phyloP scores from a whole-genome alignment of 75 land plant species.

The Chamaecyparis obtusa region DNA sequence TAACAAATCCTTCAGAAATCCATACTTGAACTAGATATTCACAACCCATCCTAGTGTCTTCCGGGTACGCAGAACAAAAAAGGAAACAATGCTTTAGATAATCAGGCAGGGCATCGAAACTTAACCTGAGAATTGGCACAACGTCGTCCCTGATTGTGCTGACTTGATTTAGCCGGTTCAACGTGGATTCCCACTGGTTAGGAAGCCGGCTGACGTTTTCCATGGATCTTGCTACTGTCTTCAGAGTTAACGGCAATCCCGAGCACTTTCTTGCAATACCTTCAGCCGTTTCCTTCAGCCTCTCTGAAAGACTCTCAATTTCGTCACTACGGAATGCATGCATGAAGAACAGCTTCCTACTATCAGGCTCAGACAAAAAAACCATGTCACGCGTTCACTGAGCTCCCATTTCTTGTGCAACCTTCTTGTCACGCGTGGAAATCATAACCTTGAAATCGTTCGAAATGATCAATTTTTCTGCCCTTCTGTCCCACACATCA shows the following conservation, averaged over 20 bases:
- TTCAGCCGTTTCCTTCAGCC: neutral
- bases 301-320: neutral
- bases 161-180: neutral
- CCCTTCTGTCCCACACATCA: neutral
- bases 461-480: no score
- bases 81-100: no score
- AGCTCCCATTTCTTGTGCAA: neutral
- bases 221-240: neutral
- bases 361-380: neutral
- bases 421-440: neutral
- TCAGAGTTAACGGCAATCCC: neutral
- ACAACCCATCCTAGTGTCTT: neutral
- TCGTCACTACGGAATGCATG: neutral
- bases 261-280: conserved; percentile 3
- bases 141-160: no score
- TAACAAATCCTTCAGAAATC: neutral
- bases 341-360: neutral
- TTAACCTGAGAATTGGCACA: no score
- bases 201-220: neutral
- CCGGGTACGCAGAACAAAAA: no score
- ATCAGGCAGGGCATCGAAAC: no score
- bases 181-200: neutral
- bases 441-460: neutral
- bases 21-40: neutral
- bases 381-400: neutral